A percentile compares a stretch with the other conserved stretches of the same genome.
Conservation (phyloP, 148 eudicot genomes). For the Rhododendron henanense region DNA sequence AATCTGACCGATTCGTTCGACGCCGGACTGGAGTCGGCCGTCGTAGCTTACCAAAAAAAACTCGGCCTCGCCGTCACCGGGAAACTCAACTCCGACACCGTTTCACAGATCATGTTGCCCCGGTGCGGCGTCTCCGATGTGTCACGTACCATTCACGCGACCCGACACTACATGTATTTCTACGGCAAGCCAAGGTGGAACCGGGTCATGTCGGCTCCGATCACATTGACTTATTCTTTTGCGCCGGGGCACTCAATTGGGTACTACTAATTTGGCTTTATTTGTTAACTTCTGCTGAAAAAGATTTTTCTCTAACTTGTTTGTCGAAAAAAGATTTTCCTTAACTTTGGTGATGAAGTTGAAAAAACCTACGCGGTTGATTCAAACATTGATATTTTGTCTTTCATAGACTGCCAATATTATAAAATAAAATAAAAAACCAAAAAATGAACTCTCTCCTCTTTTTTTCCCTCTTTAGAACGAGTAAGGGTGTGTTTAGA, state of each 20-base stretch:
- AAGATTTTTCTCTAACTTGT: not conserved
- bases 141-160: constrained; percentile 17
- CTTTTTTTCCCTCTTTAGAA: too few species aligned
- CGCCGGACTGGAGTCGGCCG: constrained; percentile 40
- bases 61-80: constrained; percentile 52
- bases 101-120: constrained; percentile 48
- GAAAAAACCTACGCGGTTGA: too few species aligned
- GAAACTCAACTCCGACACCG: constrained; percentile 50
- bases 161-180: constrained; percentile 42
- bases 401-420: too few species aligned
- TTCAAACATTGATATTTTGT: too few species aligned
- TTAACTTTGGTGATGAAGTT: too few species aligned
- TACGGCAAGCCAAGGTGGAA: constrained; percentile 63
- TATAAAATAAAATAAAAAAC: too few species aligned
- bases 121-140: constrained; percentile 44
- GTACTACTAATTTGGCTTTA: not conserved
- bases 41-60: constrained; percentile 47
- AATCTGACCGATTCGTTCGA: constrained; percentile 12
- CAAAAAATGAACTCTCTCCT: too few species aligned
- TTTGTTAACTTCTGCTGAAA: not conserved
- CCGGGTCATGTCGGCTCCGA: constrained; percentile 4
- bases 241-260: constrained; percentile 13
- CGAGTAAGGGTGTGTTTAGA: too few species aligned
- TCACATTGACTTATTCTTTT: constrained; percentile 51
- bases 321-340: too few species aligned